These are phyloP conservation scores for Mallotus repandus DNA, from an alignment of 441 rosid genomes.

Conservation along the genomic window DNA sequence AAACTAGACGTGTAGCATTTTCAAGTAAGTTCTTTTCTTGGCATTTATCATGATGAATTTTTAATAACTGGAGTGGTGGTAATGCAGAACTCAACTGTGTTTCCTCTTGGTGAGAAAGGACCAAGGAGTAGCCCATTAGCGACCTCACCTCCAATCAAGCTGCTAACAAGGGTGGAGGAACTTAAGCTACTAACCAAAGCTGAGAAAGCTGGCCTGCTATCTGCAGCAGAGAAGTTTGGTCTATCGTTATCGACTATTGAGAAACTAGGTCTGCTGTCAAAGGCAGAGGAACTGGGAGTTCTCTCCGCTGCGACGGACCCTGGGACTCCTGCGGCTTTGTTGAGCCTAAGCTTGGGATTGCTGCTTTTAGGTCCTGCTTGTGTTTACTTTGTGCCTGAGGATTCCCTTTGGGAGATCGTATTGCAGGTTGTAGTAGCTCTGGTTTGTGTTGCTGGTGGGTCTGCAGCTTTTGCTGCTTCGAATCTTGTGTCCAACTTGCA, in stretches of 20 bases:
- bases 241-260: constrained; percentile 76
- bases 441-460: constrained; percentile 61
- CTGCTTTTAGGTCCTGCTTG: constrained; percentile 72
- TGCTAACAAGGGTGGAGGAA: constrained; percentile 83
- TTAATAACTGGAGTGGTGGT: not conserved
- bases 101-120: constrained; percentile 47
- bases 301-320: constrained; percentile 86
- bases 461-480: constrained; percentile 87
- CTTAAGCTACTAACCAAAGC: constrained; percentile 82
- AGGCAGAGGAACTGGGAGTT: constrained; percentile 82
- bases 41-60: no score
- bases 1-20: no score
- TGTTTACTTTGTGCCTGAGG: constrained; percentile 79
- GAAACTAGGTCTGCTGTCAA: constrained; percentile 85
- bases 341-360: constrained; percentile 60
- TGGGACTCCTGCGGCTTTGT: constrained; percentile 58
- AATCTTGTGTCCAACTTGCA: constrained; percentile 82
- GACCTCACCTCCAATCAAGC: constrained; percentile 54
- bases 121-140: constrained; percentile 35
- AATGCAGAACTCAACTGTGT: constrained; percentile 45
- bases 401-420: constrained; percentile 58
- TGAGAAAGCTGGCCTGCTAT: constrained; percentile 80
- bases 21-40: no score
- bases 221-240: constrained; percentile 85
- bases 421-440: constrained; percentile 57